These are phyloP conservation scores for Yamadazyma songkhlaensis DNA, from an alignment of 1,139 yeast genomes.

Conservation along the genomic window DNA sequence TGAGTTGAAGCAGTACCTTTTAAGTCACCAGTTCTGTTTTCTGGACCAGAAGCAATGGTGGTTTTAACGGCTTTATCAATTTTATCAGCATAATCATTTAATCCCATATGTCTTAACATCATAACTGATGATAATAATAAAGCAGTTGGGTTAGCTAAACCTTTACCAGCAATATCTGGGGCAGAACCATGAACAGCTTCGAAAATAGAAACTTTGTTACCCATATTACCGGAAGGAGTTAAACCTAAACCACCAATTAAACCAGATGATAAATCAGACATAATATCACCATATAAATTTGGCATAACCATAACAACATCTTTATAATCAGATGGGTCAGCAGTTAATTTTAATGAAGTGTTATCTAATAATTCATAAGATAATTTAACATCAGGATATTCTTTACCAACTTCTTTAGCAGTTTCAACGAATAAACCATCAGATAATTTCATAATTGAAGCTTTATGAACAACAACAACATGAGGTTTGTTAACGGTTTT, in stretches of 20 bases:
- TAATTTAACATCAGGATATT: slow-evolving; percentile 85
- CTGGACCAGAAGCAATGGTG: slow-evolving; percentile 93
- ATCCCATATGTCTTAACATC: slow-evolving; percentile 99
- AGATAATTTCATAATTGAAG: slow-evolving; percentile 95
- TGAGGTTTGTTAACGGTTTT: slow-evolving; percentile 84
- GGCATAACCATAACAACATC: slow-evolving; percentile 97
- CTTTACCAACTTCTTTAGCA: slow-evolving; percentile 85
- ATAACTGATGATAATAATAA: slow-evolving; percentile 90
- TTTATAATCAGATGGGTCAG: slow-evolving; percentile 81
- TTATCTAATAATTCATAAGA: slow-evolving; percentile 90
- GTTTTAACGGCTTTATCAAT: slow-evolving; percentile 87
- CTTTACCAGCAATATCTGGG: slow-evolving; percentile 97
- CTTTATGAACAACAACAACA: slow-evolving; percentile 95
- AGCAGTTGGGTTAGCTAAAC: slow-evolving; percentile 98
- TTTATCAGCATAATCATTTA: slow-evolving; percentile 72
- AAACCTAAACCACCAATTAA: slow-evolving; percentile 97
- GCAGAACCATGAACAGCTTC: slow-evolving; percentile 99
- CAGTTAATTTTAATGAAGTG: slow-evolving; percentile 86
- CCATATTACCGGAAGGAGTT: slow-evolving; percentile 99
- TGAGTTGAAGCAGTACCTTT: slow-evolving; percentile 88
- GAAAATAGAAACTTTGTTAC: slow-evolving; percentile 93
- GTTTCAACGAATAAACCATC: slow-evolving; percentile 95
- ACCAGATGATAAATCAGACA: slow-evolving; percentile 97
- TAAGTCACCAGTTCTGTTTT: slow-evolving; percentile 91
- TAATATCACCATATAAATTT: slow-evolving; percentile 96